Evolutionary conservation across 345 rosid genomes (phyloP), one percentile per base, ranked within the genome.

Genomic region (Excoecaria cochinchinensis): DNA sequence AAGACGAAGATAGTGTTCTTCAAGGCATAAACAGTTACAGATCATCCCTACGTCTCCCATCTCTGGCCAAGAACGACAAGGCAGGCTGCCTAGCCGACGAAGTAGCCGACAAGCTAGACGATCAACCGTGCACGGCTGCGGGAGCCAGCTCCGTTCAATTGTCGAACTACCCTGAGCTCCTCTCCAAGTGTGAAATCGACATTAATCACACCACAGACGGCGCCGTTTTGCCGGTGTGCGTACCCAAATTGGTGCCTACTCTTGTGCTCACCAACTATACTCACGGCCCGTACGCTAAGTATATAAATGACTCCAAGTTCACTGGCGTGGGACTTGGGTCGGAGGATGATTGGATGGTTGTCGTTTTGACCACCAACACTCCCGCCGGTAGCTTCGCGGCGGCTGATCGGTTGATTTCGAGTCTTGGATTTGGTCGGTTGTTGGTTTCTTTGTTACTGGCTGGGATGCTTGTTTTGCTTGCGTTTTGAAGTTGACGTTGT

Each of bases 261-360:
- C 81, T 91, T 3, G 87, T 90, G 48, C 85, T 92, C 1, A 86
- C 95, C 0, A 90, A 92, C 72, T 92, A 89, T 84, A 92, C 99
- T 0, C 89, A 71, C 38, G 85, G 89, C 0, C 77, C 71, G 9
- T 84, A 85, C 76, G 82, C 91, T 1, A 83, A 36, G 75, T 88
- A 79, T 70, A 39, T 92, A 10, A 94, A 94, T 48, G 88, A 89
- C 75, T 86, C 95, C 4, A 85, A 59, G 79, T 90, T 74, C 53
- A 86, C 82, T 0, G 97, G 90, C 0, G 89, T 83, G 0, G 98
- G 97, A 9, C 62, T 91, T 5, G 92, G 91, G 6, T 88, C 92
- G 3, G 90, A 90, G 53, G 88, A 90, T 16, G 89, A 92, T 65
- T 91, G 97, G 98, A 88, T 88, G 90, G 97, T 94, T 21, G 77